phyloP scores from a whole-genome alignment of 768 basidiomycete species.

The Termitomyces sp. region DNA sequence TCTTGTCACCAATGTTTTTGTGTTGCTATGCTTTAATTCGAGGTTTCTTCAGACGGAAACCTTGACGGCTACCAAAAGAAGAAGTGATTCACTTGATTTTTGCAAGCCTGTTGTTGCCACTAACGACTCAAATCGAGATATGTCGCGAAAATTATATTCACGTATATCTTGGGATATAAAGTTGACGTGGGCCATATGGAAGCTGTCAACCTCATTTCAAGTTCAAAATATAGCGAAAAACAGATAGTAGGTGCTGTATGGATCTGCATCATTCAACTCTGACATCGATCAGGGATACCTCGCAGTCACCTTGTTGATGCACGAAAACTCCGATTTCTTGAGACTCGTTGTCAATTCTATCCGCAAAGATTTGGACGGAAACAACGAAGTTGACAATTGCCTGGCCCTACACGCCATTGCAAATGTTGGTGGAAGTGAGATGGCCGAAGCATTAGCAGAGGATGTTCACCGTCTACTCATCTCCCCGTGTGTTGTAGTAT shows the following conservation, averaged over 20 bases:
- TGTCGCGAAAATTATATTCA: slow-evolving; percentile 98
- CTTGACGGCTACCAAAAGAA: slow-evolving; percentile 90
- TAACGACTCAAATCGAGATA: slow-evolving; percentile 49
- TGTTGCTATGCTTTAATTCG: not conserved
- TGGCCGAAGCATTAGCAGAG: slow-evolving; percentile 92
- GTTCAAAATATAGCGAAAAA: slow-evolving; percentile 95
- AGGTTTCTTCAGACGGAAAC: slow-evolving; percentile 57
- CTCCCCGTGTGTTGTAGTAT: slow-evolving; percentile 62
- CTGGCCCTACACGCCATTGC: slow-evolving; percentile 97
- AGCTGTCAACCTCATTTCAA: slow-evolving; percentile 95
- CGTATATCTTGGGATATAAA: slow-evolving; percentile 98
- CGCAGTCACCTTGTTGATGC: slow-evolving; percentile 94
- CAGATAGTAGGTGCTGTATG: slow-evolving; percentile 73
- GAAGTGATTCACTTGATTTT: slow-evolving; percentile 48
- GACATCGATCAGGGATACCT: slow-evolving; percentile 75
- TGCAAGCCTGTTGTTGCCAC: not conserved
- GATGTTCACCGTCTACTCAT: slow-evolving; percentile 94
- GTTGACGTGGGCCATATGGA: slow-evolving; percentile 99
- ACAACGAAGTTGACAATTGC: slow-evolving; percentile 93
- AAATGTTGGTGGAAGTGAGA: slow-evolving; percentile 95
- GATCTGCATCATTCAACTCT: slow-evolving; percentile 8
- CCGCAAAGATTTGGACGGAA: slow-evolving; percentile 92
- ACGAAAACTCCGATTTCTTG: slow-evolving; percentile 97
- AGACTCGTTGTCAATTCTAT: slow-evolving; percentile 97
- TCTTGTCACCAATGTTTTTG: not conserved